A percentile compares a stretch with the other conserved stretches of the same genome.
Conservation (phyloP, 257 asterid genomes). For the Gentiana macrophylla region DNA sequence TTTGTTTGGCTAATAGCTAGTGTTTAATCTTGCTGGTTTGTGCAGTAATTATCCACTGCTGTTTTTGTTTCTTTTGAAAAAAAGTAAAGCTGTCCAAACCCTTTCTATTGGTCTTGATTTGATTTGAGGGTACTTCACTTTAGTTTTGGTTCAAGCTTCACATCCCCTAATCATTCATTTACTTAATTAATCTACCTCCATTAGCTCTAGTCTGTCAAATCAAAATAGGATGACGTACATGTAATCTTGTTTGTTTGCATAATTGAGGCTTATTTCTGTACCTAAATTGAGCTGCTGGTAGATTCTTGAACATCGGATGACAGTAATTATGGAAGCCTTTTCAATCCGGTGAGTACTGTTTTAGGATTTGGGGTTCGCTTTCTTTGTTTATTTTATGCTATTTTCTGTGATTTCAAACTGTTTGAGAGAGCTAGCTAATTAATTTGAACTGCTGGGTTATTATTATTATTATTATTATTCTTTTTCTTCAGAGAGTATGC, state of each 20-base stretch:
- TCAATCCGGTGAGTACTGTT: slow-evolving; percentile 40
- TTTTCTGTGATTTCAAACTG: neutral
- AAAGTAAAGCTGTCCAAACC: too few species aligned
- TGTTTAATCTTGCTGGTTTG: too few species aligned
- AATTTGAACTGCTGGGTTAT: neutral
- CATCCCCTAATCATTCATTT: slow-evolving; percentile 1
- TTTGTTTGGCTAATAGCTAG: too few species aligned
- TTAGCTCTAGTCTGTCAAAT: neutral
- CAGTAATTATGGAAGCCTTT: slow-evolving; percentile 33
- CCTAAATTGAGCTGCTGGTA: neutral
- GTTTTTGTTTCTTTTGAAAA: too few species aligned
- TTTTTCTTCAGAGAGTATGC: slow-evolving; percentile 41
- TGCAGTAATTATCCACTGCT: too few species aligned
- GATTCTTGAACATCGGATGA: slow-evolving; percentile 16
- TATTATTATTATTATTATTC: slow-evolving; percentile 1
- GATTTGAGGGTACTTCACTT: too few species aligned
- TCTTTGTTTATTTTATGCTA: neutral
- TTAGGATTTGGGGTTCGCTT: neutral
- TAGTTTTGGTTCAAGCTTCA: too few species aligned
- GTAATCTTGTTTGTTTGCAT: too few species aligned
- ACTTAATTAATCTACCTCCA: neutral
- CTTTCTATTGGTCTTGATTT: too few species aligned
- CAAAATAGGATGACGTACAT: neutral
- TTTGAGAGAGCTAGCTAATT: neutral
- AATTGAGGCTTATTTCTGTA: neutral